phyloP scores from a whole-genome alignment of 129 eudicot genomes.

The Saussurea involucrata region DNA sequence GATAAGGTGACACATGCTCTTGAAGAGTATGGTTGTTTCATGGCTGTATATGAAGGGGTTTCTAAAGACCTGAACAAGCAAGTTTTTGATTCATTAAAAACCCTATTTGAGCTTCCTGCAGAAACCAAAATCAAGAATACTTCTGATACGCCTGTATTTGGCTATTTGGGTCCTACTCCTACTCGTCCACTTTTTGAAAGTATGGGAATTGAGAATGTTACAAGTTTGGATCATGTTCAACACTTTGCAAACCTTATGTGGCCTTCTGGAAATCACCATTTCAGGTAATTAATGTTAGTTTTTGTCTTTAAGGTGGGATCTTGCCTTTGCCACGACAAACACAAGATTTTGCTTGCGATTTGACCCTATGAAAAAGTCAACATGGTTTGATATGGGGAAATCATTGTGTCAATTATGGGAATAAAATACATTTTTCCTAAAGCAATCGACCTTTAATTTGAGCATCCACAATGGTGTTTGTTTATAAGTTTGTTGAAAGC shows the following conservation, averaged over 20 bases:
- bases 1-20: background rate
- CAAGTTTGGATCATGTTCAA: background rate
- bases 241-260: background rate
- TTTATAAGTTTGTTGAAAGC: background rate
- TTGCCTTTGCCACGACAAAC: background rate
- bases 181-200: background rate
- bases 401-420: background rate
- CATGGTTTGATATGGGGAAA: background rate
- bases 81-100: background rate
- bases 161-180: background rate
- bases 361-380: background rate
- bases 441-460: background rate
- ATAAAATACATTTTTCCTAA: no score
- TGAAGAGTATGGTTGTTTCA: background rate
- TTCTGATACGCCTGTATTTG: background rate
- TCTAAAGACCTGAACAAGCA: background rate
- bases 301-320: background rate
- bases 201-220: background rate
- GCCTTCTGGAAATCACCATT: background rate
- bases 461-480: background rate
- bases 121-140: background rate
- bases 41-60: background rate
- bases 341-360: no score
- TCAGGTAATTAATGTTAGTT: background rate
- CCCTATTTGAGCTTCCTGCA: background rate